Evolutionary conservation across 805 yeast species (phyloP), one percentile per base, ranked within the genome.

Genomic region (Zygoascus biomembranicola): DNA sequence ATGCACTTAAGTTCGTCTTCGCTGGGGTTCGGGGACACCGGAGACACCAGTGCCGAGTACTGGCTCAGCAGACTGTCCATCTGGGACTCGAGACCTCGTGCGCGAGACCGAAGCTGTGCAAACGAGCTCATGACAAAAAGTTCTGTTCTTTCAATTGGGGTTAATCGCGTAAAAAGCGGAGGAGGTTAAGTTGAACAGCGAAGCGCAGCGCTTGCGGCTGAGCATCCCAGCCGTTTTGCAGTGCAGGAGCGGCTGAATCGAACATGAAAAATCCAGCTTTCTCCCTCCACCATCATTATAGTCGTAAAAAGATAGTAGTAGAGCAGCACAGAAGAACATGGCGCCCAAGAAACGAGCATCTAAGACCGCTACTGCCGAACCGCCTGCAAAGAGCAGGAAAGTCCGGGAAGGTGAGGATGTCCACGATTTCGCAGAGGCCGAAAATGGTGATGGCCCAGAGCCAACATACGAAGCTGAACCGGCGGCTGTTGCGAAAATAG

Each of bases 61-160:
- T 72, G 72, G 1, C 81, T 70, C 28, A 85, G 69, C 23, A 77
- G 70, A 1, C 73, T 61, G 50, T 80, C 80, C 2, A 92, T 77
- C 63, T 84, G 86, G 50, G 82, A 79, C 66, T 92, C 97, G 49
- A 84, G 69, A 8, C 81, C 74, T 37, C 90, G 73, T 0, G 84
- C 81, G 62, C 84, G 86, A 31, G 85, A 73, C 64, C 95, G 75
- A 13, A 81, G 74, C 48, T 87, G 87, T 16, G 80, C 75, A 66
- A 85, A 87, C 2, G 87, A 70, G 9, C 78, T 69, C 61, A 57
- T 60, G 28, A 6, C 28, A 23, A 23, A 23, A 23, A 23, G 3
- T 23, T 23, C 28, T 3, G 28, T 23, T n/a, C n/a, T n/a, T 23
- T 23, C 28, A 23, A 23, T 23, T 6, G 28, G 28, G 28, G 28